phyloP scores from a whole-genome alignment of 345 rosid genomes.

The Gynandropsis gynandra region DNA sequence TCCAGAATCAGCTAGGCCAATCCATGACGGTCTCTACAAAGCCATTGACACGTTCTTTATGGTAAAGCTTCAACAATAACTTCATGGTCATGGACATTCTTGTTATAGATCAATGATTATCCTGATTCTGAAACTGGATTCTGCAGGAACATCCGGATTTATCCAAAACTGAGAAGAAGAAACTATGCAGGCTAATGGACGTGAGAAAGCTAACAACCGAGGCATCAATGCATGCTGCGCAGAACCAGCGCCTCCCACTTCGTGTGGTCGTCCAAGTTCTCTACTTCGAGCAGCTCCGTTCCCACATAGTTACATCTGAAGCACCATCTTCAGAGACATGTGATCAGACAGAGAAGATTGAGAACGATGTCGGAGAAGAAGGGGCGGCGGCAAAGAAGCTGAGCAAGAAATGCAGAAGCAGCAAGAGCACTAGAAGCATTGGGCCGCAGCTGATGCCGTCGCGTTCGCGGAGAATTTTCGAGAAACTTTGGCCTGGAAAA shows the following conservation, averaged over 20 bases:
- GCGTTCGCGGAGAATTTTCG: constrained; percentile 75
- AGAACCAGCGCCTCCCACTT: constrained; percentile 82
- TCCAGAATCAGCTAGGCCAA: constrained; percentile 66
- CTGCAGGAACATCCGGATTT: constrained; percentile 63
- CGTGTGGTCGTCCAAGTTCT: constrained; percentile 89
- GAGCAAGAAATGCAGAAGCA: constrained; percentile 51
- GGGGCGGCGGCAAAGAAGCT: constrained; percentile 35
- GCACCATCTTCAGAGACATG: constrained; percentile 30
- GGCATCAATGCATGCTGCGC: constrained; percentile 80
- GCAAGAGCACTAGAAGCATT: constrained; percentile 53
- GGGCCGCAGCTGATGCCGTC: constrained; percentile 71
- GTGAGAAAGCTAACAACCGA: constrained; percentile 66
- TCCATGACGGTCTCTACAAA: constrained; percentile 72
- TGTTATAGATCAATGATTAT: constrained; percentile 8
- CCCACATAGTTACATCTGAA: constrained; percentile 30
- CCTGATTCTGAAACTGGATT: not conserved
- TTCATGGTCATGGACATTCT: not conserved
- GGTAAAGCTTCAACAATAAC: constrained; percentile 42
- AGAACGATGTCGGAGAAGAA: constrained; percentile 27
- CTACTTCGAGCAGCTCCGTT: constrained; percentile 77
- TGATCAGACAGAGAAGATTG: constrained; percentile 31
- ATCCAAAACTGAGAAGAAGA: constrained; percentile 69
- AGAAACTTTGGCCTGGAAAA: constrained; percentile 70
- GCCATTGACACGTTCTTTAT: constrained; percentile 75
- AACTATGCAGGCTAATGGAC: constrained; percentile 67